Evolutionary conservation across 768 basidiomycete species (phyloP).

Genomic region (Lactifluus rugatus): DNA sequence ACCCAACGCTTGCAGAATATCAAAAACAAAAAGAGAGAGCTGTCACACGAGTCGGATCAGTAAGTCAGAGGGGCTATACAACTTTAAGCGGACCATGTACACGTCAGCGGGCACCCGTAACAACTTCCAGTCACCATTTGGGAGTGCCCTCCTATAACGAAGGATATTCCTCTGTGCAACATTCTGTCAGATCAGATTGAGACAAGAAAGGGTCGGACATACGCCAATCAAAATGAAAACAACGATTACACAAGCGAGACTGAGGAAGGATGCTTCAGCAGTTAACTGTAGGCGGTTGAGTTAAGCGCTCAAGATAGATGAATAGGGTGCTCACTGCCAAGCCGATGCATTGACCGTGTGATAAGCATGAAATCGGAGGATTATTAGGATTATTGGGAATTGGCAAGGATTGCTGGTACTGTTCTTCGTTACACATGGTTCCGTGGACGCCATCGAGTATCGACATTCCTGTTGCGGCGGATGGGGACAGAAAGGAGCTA

Average conservation of each 20-base stretch:
- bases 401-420: neutral
- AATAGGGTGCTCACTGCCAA: conserved; percentile 25
- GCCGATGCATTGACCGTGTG: conserved; percentile 30
- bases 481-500: neutral
- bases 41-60: conserved; percentile 18
- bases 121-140: conserved; percentile 16
- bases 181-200: neutral
- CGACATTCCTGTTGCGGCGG: neutral
- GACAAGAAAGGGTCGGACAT: neutral
- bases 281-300: conserved; percentile 24
- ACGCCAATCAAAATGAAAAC: conserved; percentile 6
- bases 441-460: neutral
- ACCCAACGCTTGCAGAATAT: conserved; percentile 32
- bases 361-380: conserved; percentile 22
- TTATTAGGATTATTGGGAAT: neutral
- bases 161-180: conserved; percentile 8
- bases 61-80: neutral
- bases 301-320: neutral
- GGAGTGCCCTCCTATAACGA: neutral
- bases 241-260: neutral
- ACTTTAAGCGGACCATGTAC: conserved; percentile 28
- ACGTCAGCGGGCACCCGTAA: conserved; percentile 32
- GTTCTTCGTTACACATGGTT: conserved; percentile 2
- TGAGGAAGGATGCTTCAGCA: conserved; percentile 25
- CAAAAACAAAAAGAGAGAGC: conserved; percentile 25